Evolutionary conservation across 116 monocot genomes (phyloP).

Genomic region (Cymodocea nodosa): DNA sequence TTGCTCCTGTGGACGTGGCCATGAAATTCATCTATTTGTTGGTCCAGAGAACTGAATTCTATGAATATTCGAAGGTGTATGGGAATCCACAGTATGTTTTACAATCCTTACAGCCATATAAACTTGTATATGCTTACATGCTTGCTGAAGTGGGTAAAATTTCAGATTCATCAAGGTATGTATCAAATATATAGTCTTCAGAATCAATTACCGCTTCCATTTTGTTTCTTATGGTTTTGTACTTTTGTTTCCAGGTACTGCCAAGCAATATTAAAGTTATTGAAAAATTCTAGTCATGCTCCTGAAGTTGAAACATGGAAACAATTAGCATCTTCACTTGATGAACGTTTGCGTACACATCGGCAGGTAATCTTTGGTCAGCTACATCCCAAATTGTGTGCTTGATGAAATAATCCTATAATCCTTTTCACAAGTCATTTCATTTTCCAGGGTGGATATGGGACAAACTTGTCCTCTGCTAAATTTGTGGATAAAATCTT

Average conservation of each 20-base stretch:
- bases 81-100: slow-evolving; percentile 89
- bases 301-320: slow-evolving; percentile 81
- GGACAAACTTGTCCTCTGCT: slow-evolving; percentile 59
- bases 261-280: slow-evolving; percentile 60
- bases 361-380: slow-evolving; percentile 48
- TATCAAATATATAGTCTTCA: slow-evolving; percentile 7
- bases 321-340: slow-evolving; percentile 54
- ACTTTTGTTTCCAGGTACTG: slow-evolving; percentile 56
- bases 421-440: neutral
- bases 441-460: slow-evolving; percentile 58
- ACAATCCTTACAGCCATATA: slow-evolving; percentile 85
- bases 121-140: slow-evolving; percentile 94
- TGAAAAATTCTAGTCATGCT: slow-evolving; percentile 56
- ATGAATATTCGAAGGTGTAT: slow-evolving; percentile 90
- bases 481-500: slow-evolving; percentile 89
- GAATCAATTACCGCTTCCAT: no score
- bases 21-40: neutral
- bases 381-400: neutral
- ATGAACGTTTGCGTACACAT: slow-evolving; percentile 71
- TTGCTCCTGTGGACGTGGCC: neutral
- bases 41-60: slow-evolving; percentile 89
- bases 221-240: neutral
- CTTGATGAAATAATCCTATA: neutral
- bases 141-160: slow-evolving; percentile 88
- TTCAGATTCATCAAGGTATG: slow-evolving; percentile 75